Conservation (phyloP, 2,329 filamentous ascomycete species). For the Conoideocrella luteorostrata region DNA sequence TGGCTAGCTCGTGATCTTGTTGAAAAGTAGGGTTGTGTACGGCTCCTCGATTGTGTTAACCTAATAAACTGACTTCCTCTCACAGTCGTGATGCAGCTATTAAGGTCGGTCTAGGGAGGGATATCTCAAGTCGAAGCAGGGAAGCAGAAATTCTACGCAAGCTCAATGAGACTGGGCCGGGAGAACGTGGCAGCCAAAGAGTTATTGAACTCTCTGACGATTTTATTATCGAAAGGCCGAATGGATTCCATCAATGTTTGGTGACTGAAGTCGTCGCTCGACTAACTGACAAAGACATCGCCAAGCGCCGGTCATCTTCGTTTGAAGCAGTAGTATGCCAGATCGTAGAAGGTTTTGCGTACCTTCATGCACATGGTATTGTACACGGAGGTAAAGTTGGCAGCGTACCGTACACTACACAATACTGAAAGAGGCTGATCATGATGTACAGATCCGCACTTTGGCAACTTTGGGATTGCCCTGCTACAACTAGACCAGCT, state of each 20-base stretch:
- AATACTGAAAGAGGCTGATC: neutral
- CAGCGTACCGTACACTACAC: too few species aligned
- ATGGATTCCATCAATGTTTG: conserved; percentile 10
- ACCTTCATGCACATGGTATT: too few species aligned
- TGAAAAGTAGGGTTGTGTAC: too few species aligned
- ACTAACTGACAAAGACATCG: neutral
- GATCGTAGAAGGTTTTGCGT: conserved; percentile 4
- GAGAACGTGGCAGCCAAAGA: neutral
- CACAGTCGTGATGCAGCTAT: conserved; percentile 7
- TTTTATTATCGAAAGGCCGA: conserved; percentile 8
- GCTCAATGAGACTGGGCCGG: too few species aligned
- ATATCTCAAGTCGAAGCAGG: too few species aligned
- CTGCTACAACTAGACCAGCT: too few species aligned
- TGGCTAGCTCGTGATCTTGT: too few species aligned
- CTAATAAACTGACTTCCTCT: too few species aligned
- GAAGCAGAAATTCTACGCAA: too few species aligned
- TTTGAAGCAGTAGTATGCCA: neutral
- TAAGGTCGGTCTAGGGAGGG: conserved; percentile 6
- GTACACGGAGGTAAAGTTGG: too few species aligned
- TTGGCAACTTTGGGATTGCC: neutral
- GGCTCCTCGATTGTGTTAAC: too few species aligned
- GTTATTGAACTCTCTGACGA: conserved; percentile 6
- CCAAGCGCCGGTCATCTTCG: neutral
- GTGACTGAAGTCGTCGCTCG: conserved; percentile 8
- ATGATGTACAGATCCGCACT: neutral